phyloP scores from a whole-genome alignment of 176 grass and related monocot genomes.

The Urochloa ruziziensis region DNA sequence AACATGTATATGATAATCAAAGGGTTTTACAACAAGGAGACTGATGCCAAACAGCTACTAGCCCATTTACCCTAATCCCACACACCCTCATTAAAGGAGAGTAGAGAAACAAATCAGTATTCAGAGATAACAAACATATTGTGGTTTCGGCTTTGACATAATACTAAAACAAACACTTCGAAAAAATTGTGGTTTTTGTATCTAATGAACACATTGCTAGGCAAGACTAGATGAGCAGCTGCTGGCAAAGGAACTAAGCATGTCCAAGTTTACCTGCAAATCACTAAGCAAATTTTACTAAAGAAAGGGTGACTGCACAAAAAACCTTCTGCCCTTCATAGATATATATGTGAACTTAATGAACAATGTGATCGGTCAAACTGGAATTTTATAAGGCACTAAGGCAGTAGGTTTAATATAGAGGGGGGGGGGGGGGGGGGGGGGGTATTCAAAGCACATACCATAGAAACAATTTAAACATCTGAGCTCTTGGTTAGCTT shows the following conservation, averaged over 20 bases:
- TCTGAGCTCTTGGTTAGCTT: background rate
- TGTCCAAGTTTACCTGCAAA: background rate
- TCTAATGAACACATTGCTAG: background rate
- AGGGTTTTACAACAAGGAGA: background rate
- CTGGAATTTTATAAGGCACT: background rate
- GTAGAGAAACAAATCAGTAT: background rate
- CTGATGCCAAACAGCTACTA: background rate
- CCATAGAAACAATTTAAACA: background rate
- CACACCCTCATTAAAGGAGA: background rate
- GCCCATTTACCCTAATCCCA: background rate
- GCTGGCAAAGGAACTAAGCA: background rate
- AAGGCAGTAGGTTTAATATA: background rate
- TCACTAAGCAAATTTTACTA: background rate
- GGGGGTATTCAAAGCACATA: background rate
- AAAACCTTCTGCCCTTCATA: background rate
- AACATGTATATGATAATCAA: constrained; percentile 8
- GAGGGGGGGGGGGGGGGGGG: background rate
- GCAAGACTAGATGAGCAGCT: background rate
- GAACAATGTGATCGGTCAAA: background rate
- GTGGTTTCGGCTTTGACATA: background rate
- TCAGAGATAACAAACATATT: background rate
- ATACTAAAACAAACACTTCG: background rate
- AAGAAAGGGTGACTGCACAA: background rate
- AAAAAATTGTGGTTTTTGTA: background rate
- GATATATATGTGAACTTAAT: background rate